Conservation (phyloP, 2,329 filamentous ascomycete genomes). For the Microdochium nivale region DNA sequence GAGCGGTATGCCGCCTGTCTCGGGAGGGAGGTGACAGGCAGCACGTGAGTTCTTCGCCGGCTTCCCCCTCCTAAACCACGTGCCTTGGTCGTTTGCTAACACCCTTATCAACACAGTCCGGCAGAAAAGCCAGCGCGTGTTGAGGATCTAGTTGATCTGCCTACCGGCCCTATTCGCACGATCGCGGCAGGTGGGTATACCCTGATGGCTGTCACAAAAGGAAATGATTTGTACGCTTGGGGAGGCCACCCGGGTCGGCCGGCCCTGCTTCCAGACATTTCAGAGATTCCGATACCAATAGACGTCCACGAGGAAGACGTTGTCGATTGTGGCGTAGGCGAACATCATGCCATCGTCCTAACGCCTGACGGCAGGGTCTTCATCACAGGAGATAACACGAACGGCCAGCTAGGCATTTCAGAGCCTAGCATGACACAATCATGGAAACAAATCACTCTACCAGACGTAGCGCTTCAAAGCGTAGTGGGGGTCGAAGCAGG, state of each 20-base stretch:
- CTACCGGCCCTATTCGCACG: slow-evolving; percentile 40
- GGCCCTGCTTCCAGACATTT: slow-evolving; percentile 20
- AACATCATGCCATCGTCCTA: slow-evolving; percentile 48
- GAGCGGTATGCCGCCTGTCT: slow-evolving; percentile 47
- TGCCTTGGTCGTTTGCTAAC: slow-evolving; percentile 9
- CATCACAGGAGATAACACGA: slow-evolving; percentile 45
- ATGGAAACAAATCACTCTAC: slow-evolving; percentile 29
- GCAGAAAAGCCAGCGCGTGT: slow-evolving; percentile 37
- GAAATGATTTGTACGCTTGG: slow-evolving; percentile 54
- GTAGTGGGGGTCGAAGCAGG: slow-evolving; percentile 38
- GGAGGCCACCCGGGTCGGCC: slow-evolving; percentile 32
- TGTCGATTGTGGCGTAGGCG: slow-evolving; percentile 47
- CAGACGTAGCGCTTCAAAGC: slow-evolving; percentile 12
- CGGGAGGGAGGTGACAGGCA: slow-evolving; percentile 34
- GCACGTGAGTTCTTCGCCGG: slow-evolving; percentile 1
- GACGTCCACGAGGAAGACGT: slow-evolving; percentile 42
- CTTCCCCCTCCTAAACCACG: slow-evolving; percentile 1
- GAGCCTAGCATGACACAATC: slow-evolving; percentile 6
- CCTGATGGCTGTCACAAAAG: slow-evolving; percentile 47
- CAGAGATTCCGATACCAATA: slow-evolving; percentile 30
- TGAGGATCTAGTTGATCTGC: slow-evolving; percentile 40
- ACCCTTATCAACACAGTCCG: slow-evolving; percentile 21
- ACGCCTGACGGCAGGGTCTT: slow-evolving; percentile 40
- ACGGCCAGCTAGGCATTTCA: slow-evolving; percentile 49
- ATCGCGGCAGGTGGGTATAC: slow-evolving; percentile 49